phyloP scores from a whole-genome alignment of 495 filamentous ascomycete genomes.

The Filosporella fistucella region DNA sequence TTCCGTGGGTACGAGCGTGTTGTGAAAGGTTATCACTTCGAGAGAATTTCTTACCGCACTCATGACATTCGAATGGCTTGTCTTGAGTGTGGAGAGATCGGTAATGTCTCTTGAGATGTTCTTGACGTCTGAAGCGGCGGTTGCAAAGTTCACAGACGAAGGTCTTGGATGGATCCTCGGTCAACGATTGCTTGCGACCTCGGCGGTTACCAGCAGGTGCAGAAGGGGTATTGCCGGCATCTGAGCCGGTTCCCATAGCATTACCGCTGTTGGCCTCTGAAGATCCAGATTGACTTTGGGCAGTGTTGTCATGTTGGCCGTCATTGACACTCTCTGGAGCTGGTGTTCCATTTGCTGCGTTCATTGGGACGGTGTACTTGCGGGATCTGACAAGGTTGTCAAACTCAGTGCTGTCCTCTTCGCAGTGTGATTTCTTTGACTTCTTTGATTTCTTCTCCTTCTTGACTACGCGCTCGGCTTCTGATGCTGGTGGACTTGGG shows the following conservation, averaged over 20 bases:
- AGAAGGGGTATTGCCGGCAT: slow-evolving; percentile 24
- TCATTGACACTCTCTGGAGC: slow-evolving; percentile 29
- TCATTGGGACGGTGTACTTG: slow-evolving; percentile 39
- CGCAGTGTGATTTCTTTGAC: slow-evolving; percentile 32
- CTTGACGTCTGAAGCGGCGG: slow-evolving; percentile 95
- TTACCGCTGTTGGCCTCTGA: slow-evolving; percentile 30
- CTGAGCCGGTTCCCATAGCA: slow-evolving; percentile 27
- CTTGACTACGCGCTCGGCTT: slow-evolving; percentile 41
- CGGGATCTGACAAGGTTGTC: slow-evolving; percentile 30
- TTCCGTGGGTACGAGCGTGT: slow-evolving; percentile 91
- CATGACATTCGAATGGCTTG: slow-evolving; percentile 95
- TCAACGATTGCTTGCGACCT: slow-evolving; percentile 96
- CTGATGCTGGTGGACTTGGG: slow-evolving; percentile 41
- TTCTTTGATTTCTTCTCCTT: slow-evolving; percentile 64
- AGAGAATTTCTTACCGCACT: slow-evolving; percentile 99
- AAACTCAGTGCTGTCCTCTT: slow-evolving; percentile 34
- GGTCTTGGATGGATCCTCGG: slow-evolving; percentile 96
- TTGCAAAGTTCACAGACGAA: slow-evolving; percentile 96
- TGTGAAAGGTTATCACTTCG: slow-evolving; percentile 96
- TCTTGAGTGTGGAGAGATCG: slow-evolving; percentile 96
- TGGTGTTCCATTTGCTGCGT: slow-evolving; percentile 34
- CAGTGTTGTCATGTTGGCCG: slow-evolving; percentile 29
- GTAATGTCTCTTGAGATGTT: slow-evolving; percentile 98
- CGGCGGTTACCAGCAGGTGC: slow-evolving; percentile 77
- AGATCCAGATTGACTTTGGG: slow-evolving; percentile 31